Evolutionary conservation across 192 early-diverging fungal species (phyloP), one percentile per base, ranked within the genome.

Genomic region (Coemansia sp.): DNA sequence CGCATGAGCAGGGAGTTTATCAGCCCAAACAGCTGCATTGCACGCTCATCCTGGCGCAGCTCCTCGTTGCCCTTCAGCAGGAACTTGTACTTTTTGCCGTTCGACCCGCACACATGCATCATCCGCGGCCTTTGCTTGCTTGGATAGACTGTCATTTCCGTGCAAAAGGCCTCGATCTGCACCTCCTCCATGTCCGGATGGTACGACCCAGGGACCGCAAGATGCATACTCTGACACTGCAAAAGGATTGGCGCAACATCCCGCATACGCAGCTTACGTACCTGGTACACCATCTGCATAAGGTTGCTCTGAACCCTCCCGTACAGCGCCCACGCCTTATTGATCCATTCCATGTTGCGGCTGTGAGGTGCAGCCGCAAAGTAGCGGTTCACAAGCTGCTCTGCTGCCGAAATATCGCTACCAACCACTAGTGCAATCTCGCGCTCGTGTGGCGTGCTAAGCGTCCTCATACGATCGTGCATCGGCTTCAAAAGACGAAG

Each of bases 21-120:
- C 26, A 99, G 88, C 16, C 94, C 95, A 86, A 99, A 99, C 38
- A 98, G 71, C 77, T 99, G 97, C 96, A 99, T 99, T 14, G 95
- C 96, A 59, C 97, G 90, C 81, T 99, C 97, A 67, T 99, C 97
- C 75, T 97, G 95, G 30, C 95, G 89, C 43, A 99, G 75, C 86
- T 98, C 97, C 77, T 98, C 97, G 70, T 96, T 94, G 55, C 93
- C 97, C 84, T 99, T 99, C 57, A 98, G 83, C 59, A 97, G 71
- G 69, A 87, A 99, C 70, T 88, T 89, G 71, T 96, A 98, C 30
- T 92, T 91, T 24, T 85, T 87, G 23, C 97, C 96, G 72, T 98
- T 94, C 56, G 86, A 92, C 23, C 95, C 96, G 23, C 75, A 85
- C 30, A 98, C 89, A 0, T 88, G 89, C 58, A 99, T 66, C n/a